A percentile compares a stretch with the other conserved stretches of the same genome.
These are phyloP conservation scores for Patellifolia procumbens DNA, from an alignment of 179 eudicot genomes.

Conservation along the genomic window DNA sequence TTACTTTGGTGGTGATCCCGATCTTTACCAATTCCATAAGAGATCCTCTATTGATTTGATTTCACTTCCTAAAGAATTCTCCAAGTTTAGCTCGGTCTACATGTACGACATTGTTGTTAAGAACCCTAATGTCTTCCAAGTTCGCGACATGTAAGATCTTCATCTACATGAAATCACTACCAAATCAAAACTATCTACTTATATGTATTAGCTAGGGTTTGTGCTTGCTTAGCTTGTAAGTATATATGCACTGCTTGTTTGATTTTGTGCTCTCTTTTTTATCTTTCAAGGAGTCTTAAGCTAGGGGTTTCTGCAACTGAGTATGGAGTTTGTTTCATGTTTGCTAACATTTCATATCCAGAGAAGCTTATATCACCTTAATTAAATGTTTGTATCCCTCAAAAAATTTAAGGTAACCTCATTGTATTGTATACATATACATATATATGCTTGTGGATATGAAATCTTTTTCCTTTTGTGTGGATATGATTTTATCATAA, in stretches of 20 bases:
- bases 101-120: constrained; percentile 42
- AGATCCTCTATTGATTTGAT: constrained; percentile 35
- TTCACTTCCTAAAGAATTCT: constrained; percentile 39
- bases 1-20: constrained; percentile 36
- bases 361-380: not conserved
- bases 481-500: too few relatives aligned
- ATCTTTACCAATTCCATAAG: constrained; percentile 32
- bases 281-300: not conserved
- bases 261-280: not conserved
- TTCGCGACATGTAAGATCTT: constrained; percentile 31
- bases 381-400: too few relatives aligned
- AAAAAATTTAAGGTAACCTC: too few relatives aligned
- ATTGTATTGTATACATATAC: too few relatives aligned
- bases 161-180: not conserved
- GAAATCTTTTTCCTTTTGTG: too few relatives aligned
- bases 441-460: too few relatives aligned
- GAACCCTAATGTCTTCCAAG: constrained; percentile 37
- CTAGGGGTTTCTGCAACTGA: not conserved
- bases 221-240: constrained; percentile 1
- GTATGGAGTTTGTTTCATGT: not conserved
- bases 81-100: constrained; percentile 34
- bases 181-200: not conserved
- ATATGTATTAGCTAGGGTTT: not conserved
- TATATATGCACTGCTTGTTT: not conserved
- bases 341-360: not conserved